Conservation (phyloP, 2,329 filamentous ascomycete species). For the Allantophomopsis cytisporea region DNA sequence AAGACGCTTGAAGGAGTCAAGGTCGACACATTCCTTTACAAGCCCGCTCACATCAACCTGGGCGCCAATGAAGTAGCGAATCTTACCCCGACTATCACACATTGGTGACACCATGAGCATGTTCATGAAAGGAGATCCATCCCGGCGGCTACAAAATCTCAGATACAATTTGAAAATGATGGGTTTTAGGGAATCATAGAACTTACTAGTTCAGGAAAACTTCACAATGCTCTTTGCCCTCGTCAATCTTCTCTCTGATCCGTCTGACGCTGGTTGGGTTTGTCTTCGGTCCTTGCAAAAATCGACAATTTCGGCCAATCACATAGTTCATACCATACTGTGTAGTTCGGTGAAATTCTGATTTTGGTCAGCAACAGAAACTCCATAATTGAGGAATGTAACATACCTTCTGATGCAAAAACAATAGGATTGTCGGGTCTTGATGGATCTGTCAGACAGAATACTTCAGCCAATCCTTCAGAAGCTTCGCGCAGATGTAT, state of each 20-base stretch:
- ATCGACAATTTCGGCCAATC: constrained; percentile 65
- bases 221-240: constrained; percentile 58
- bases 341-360: constrained; percentile 61
- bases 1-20: constrained; percentile 40
- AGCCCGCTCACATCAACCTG: constrained; percentile 53
- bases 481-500: constrained; percentile 52
- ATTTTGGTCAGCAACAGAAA: constrained; percentile 1
- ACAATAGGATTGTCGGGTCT: constrained; percentile 63
- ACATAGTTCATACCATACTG: constrained; percentile 64
- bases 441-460: constrained; percentile 64
- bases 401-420: constrained; percentile 58
- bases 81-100: constrained; percentile 43
- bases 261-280: constrained; percentile 47
- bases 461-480: constrained; percentile 64
- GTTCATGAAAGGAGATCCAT: constrained; percentile 56
- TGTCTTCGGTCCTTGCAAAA: constrained; percentile 63
- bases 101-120: constrained; percentile 51
- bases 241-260: constrained; percentile 44
- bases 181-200: too few relatives aligned
- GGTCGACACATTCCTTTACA: constrained; percentile 44
- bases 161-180: background rate
- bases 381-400: background rate
- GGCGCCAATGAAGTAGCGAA: constrained; percentile 52
- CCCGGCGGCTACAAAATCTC: constrained; percentile 32
- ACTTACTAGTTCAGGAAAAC: constrained; percentile 61